Base-by-base conservation (phyloP, 352 stramenopile species). In the Globisporangium heterothallicum region DNA sequence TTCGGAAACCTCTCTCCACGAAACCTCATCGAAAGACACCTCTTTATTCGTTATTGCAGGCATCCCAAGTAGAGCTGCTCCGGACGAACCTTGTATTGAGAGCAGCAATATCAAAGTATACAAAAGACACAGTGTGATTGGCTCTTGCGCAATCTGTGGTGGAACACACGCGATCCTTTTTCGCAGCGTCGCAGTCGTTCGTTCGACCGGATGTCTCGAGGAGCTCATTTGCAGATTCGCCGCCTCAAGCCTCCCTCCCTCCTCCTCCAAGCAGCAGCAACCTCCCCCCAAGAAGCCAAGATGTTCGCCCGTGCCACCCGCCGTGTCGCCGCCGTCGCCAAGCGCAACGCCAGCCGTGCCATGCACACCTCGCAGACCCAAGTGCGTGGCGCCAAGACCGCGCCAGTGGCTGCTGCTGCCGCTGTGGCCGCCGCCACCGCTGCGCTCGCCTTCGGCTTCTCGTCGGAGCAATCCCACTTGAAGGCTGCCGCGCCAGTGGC, bases 241-340 rank as follows among this genome's bases (percentile, higher is more conserved):
- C 30, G 50, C 45, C 68, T n/a, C 38, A 34, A 38, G 36, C 54
- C 32, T 51, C 22, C 44, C 35, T 26, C 19, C 44, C 19, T 35
- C 46, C 21, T 16, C 19, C 18, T 16, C 6, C 7, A 6, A n/a
- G n/a, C n/a, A n/a, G n/a, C n/a, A n/a, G n/a, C n/a, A n/a, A n/a
- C n/a, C n/a, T n/a, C n/a, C n/a, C n/a, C n/a, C n/a, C n/a, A n/a
- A n/a, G n/a, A n/a, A n/a, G n/a, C 16, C 22, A 66, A 58, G 53
- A 91, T 91, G 80, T 88, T 91, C 61, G 62, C 80, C 43, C 77
- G 77, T 59, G 73, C 72, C 25, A 72, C 80, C 45, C 77, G 77
- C 49, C 77, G 80, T 55, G 77, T 79, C 60, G 80, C 80, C 54
- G 64, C 68, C 46, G 73, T 63, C 56, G 72, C 75, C 60, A 87